Evolutionary conservation across 805 yeast genomes (phyloP).

Genomic region (Candida maesae): DNA sequence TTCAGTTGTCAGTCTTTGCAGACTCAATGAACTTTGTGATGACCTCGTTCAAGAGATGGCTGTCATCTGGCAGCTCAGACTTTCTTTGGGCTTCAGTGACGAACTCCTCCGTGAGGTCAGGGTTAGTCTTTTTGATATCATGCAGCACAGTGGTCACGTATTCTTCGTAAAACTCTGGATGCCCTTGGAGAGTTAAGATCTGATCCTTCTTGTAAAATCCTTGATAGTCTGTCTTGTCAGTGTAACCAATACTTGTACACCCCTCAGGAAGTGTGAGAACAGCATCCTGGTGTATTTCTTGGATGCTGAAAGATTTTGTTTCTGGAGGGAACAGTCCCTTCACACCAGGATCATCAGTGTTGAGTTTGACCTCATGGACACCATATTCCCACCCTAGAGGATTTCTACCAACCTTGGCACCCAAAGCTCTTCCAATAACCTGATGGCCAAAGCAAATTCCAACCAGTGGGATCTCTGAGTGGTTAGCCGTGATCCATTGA

Average conservation of each 20-base stretch:
- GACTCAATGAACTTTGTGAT: conserved; percentile 16
- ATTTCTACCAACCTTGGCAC: conserved; percentile 54
- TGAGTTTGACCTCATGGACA: conserved; percentile 44
- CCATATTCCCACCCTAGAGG: conserved; percentile 75
- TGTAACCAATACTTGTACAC: conserved; percentile 45
- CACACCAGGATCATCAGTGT: conserved; percentile 35
- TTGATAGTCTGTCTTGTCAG: conserved; percentile 56
- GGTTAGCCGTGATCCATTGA: conserved; percentile 15
- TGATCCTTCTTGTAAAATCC: conserved; percentile 54
- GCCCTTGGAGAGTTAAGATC: conserved; percentile 78
- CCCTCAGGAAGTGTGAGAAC: conserved; percentile 42
- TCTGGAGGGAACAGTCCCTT: conserved; percentile 19
- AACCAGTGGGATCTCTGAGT: conserved; percentile 38
- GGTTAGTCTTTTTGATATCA: conserved; percentile 2
- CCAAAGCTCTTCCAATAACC: conserved; percentile 62
- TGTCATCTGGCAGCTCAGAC: conserved; percentile 8
- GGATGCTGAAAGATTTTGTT: conserved; percentile 33
- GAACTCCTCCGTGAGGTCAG: conserved; percentile 6
- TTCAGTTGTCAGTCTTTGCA: not conserved
- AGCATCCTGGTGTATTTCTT: conserved; percentile 59
- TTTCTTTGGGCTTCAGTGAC: conserved; percentile 1
- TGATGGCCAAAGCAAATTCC: conserved; percentile 93
- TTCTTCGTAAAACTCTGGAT: conserved; percentile 81
- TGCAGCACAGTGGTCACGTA: conserved; percentile 37
- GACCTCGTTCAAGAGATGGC: conserved; percentile 7